Evolutionary conservation across 768 basidiomycete species (phyloP), one percentile per base, ranked within the genome.

Genomic region (Panaeolus papilionaceus): DNA sequence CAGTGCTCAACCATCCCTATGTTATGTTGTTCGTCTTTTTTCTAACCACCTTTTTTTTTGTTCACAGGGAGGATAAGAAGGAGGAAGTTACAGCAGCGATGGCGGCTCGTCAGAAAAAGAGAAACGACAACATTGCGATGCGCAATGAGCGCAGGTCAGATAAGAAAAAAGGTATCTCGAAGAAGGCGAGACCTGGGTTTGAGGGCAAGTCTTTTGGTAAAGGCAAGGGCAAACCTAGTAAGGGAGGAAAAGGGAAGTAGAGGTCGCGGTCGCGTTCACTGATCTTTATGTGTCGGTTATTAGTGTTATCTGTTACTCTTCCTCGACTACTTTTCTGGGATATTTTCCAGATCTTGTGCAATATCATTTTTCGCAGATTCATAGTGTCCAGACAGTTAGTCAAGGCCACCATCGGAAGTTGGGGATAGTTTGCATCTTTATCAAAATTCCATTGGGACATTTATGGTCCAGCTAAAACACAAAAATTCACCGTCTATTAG

Each of bases 91-190:
- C 85, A 3, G 84, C 88, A 11, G 84, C 90, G 2, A 92, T 94
- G 86, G 92, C 92, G 1, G 92, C 93, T 38, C 90, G 87, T 76
- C 92, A 95, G 79, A 95, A 96, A 82, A 99, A 99, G 79, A 86
- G 95, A 4, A 75, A 88, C 14, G 95, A 97, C 72, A 98, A 99
- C 73, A 92, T 98, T 72, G 92, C 94, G 0, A 88, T 86, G 82
- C 88, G 95, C 18, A 88, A 90, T 66, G 95, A 98, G 75, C 84
- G 91, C 39, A 84, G 85, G 76, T 86, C 87, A 58, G 93, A 95
- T 72, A 88, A 84, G 80, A 73, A 72, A 64, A 73, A 74, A 63
- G 75, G 74, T 14, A 71, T 77, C 74, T 87, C 86, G 75, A 77
- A 78, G 61, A 89, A 90, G 75, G 89, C 88, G 3, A 81, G 94